Evolutionary conservation across 805 yeast genomes (phyloP), one percentile per base, ranked within the genome.

Genomic region (Blastobotrys peoriensis): DNA sequence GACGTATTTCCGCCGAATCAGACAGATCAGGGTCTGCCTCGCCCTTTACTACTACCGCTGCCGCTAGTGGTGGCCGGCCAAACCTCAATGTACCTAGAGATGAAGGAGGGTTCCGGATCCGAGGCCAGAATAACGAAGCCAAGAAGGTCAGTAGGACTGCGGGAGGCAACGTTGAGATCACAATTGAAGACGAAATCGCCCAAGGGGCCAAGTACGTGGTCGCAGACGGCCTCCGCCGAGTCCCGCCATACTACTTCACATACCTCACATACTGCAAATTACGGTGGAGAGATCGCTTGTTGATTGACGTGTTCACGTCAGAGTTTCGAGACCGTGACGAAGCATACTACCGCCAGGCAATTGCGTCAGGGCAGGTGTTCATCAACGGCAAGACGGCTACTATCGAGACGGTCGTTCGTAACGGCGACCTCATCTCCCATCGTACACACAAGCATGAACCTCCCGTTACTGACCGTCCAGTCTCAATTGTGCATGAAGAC

Each of bases 381-480:
- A 58, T 93, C n/a, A 88, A 87, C 60, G 77, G 74, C 27, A 63
- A 73, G 44, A 70, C 76, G 0, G 91, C 96, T 0, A 64, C 66
- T 33, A 54, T 80, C 16, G 86, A 86, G 8, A 73, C 86, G 0
- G 61, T 81, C 0, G 76, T 93, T 4, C 66, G 76, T 36, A 86
- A 89, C 59, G 97, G 98, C 0, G 96, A 91, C 54, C 68, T 83
- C 33, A 84, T 93, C 19, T 73, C 79, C 21, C 98, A 93, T 63
- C 67, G 85, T 43, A 73, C 84, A 40, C 98, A 88, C 60, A 76
- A 94, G 40, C 97, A 93, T 58, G 99, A 93, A 59, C 96, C 98
- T 2, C 79, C 95, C 0, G 93, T 89, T 64, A 83, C 43, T 30
- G 68, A 63, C 47, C 66, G 45, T 57, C 75, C 75, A 0, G 79